Base-by-base conservation (phyloP, 2,329 filamentous ascomycete genomes). In the Phoma sp. region DNA sequence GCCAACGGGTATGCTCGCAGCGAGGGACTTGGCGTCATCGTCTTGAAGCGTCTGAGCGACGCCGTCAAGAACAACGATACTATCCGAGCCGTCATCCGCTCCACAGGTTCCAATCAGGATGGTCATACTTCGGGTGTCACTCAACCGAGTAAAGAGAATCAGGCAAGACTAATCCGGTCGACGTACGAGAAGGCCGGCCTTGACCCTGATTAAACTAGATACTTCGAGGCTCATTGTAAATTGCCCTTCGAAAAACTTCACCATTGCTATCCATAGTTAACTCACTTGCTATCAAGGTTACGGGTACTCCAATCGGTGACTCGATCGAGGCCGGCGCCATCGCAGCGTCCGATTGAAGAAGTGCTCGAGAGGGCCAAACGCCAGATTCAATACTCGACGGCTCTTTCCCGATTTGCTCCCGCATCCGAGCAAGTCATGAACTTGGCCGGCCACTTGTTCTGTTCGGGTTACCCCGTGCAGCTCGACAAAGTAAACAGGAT, bases 261-360 rank as follows among this genome's bases (percentile, higher is more conserved):
- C 9, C 27, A 9, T 29, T 29, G 27, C 27, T 29, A 29, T 29
- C 1, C 6, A 29, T 29, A 29, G 3, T 29, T 4, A 6, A 4
- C 27, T 29, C 1, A 29, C 27, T 29, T 29, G 27, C 27, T 3
- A 2, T 29, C 27, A 29, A 29, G 27, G 27, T 29, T 29, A 66
- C 66, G 4, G 84, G 84, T 2, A 86, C 84, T 0, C 76, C 79
- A 36, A 81, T 79, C 2, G 83, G 84, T 3, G 66, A 70, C 33
- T 59, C 63, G 0, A 56, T 67, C 4, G 69, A 73, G 39, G 59
- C 52, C 0, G 30, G 25, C 27, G 27, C 27, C 27, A 29, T 29
- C 6, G 18, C 18, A 18, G 18, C 18, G 18, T 2, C 18, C 18
- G 18, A 18, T 18, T 18, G 18, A 18, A 18, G 18, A 18, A 18